These are phyloP conservation scores for Suillus cothurnatus DNA, from an alignment of 768 basidiomycete species.

Conservation along the genomic window DNA sequence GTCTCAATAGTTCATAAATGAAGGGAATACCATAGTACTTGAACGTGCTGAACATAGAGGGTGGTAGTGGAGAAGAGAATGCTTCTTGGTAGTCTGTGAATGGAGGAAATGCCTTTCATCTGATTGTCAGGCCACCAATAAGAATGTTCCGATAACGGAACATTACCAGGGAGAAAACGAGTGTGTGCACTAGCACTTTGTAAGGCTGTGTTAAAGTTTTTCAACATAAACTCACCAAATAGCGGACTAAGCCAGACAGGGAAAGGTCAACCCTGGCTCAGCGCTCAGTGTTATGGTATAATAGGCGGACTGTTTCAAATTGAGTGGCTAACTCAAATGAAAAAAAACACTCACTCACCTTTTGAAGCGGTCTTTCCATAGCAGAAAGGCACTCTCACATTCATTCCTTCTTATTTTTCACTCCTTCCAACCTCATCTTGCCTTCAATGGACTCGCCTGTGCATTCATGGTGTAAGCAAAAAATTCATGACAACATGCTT, in stretches of 20 bases:
- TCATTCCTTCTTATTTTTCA: background rate
- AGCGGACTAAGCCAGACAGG: background rate
- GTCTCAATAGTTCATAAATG: constrained; percentile 73
- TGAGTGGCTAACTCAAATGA: background rate
- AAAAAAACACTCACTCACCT: background rate
- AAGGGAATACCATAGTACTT: constrained; percentile 36
- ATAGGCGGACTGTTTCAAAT: background rate
- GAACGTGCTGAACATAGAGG: constrained; percentile 37
- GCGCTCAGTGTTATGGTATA: background rate
- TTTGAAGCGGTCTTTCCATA: background rate
- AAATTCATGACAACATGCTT: background rate
- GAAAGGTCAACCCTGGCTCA: constrained; percentile 3
- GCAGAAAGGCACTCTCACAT: background rate
- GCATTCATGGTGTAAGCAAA: background rate
- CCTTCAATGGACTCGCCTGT: background rate
- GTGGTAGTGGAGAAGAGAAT: constrained; percentile 58
- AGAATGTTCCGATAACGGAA: background rate
- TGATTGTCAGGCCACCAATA: constrained; percentile 13
- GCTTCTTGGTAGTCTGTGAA: constrained; percentile 74
- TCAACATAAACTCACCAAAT: background rate
- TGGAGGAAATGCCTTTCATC: constrained; percentile 65
- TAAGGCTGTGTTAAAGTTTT: background rate
- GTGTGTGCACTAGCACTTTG: background rate
- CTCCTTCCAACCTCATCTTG: background rate
- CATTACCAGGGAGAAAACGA: background rate